Evolutionary conservation across 2,329 filamentous ascomycete species (phyloP).

Genomic region (Colletotrichum cordylinicola): DNA sequence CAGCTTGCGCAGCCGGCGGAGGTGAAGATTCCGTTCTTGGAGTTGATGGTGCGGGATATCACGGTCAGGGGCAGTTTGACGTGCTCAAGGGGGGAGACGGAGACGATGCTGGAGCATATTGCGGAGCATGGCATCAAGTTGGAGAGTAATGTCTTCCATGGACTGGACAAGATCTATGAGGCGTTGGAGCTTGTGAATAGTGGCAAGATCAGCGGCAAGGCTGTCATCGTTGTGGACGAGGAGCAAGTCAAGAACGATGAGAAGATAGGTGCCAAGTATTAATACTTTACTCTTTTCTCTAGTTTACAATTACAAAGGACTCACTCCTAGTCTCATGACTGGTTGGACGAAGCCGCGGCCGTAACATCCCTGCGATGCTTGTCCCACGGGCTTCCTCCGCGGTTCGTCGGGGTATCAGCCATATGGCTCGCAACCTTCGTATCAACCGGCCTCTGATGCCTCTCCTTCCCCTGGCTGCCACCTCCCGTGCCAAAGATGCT

Average conservation of each 20-base stretch:
- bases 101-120: slow-evolving; percentile 52
- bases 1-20: slow-evolving; percentile 60
- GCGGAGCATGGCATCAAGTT: slow-evolving; percentile 52
- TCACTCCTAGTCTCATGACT: background rate
- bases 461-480: slow-evolving; percentile 21
- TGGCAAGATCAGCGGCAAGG: slow-evolving; percentile 61
- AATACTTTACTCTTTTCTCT: background rate
- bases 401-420: slow-evolving; percentile 20
- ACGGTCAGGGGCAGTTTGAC: slow-evolving; percentile 52
- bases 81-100: slow-evolving; percentile 46
- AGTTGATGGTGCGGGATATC: slow-evolving; percentile 61
- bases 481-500: slow-evolving; percentile 31
- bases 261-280: background rate
- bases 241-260: slow-evolving; percentile 32
- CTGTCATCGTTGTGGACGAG: slow-evolving; percentile 55
- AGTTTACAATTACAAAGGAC: background rate
- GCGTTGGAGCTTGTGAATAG: slow-evolving; percentile 54
- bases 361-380: slow-evolving; percentile 22
- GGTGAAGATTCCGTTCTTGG: slow-evolving; percentile 42
- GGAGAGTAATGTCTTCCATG: slow-evolving; percentile 56
- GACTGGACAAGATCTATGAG: slow-evolving; percentile 56
- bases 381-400: slow-evolving; percentile 17
- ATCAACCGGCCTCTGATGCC: slow-evolving; percentile 2
- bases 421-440: slow-evolving; percentile 17
- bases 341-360: background rate